A percentile compares a stretch with the other conserved stretches of the same genome.
Conservation (phyloP, 352 stramenopile species). For the Phytophthora ramorum region DNA sequence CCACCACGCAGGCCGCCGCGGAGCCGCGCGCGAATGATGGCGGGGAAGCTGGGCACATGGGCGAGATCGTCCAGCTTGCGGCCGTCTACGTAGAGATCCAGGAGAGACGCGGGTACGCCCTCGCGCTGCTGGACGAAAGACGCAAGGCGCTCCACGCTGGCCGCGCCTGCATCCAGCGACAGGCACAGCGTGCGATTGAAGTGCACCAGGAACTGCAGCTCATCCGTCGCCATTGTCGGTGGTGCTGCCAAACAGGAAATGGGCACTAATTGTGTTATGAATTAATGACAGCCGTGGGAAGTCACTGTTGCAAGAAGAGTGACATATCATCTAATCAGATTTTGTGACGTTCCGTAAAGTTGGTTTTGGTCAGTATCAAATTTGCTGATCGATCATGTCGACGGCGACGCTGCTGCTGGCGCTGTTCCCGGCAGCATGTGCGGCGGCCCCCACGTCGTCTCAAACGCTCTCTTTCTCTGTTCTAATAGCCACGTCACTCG, state of each 20-base stretch:
- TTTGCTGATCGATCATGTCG: background rate
- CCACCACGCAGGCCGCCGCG: slow-evolving; percentile 72
- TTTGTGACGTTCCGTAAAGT: too few relatives aligned
- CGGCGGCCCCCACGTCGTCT: background rate
- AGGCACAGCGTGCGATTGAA: slow-evolving; percentile 81
- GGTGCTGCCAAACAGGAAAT: background rate
- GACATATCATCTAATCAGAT: too few relatives aligned
- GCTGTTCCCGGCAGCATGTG: slow-evolving; percentile 18
- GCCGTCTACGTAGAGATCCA: slow-evolving; percentile 74
- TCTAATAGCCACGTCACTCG: slow-evolving; percentile 11
- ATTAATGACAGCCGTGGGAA: background rate
- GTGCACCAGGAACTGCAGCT: slow-evolving; percentile 84
- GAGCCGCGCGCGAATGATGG: slow-evolving; percentile 68
- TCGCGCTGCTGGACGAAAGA: slow-evolving; percentile 50
- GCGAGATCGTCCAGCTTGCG: slow-evolving; percentile 38
- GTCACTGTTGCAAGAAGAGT: background rate
- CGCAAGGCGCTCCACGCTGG: slow-evolving; percentile 51
- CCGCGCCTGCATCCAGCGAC: slow-evolving; percentile 50
- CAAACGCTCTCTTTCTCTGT: background rate
- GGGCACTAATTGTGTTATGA: background rate
- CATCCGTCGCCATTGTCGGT: slow-evolving; percentile 33
- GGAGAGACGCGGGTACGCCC: slow-evolving; percentile 47
- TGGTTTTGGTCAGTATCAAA: background rate
- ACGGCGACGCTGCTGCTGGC: background rate
- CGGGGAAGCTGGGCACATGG: slow-evolving; percentile 54